A percentile compares a stretch with the other conserved stretches of the same genome.
Conservation (phyloP, 768 basidiomycete genomes). For the Trametes punicea region DNA sequence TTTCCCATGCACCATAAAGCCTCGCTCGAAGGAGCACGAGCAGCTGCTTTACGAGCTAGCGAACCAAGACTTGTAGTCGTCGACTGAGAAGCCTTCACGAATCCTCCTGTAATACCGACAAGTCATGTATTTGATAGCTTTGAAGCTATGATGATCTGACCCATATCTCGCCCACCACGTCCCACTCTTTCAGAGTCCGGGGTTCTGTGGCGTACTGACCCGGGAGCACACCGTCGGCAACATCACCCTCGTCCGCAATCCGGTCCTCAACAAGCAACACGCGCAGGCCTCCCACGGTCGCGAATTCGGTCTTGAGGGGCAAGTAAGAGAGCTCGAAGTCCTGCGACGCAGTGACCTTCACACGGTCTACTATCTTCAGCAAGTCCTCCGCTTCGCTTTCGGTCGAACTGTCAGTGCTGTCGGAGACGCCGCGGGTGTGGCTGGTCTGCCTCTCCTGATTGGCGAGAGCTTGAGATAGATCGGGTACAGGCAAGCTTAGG, state of each 20-base stretch:
- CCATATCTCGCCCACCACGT: conserved; percentile 70
- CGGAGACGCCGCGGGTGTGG: conserved; percentile 17
- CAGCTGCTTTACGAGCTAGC: conserved; percentile 7
- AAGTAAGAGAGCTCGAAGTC: conserved; percentile 66
- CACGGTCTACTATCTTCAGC: conserved; percentile 9
- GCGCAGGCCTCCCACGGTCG: conserved; percentile 66
- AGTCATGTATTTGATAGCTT: too few species aligned
- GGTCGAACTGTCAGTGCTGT: conserved; percentile 26
- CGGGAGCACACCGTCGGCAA: conserved; percentile 21
- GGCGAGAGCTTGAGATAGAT: background rate
- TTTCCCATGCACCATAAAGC: conserved; percentile 26
- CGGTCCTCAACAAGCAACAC: conserved; percentile 61
- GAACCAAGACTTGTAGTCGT: background rate
- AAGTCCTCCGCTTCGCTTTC: conserved; percentile 20
- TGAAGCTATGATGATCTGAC: conserved; percentile 46
- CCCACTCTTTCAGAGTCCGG: conserved; percentile 66
- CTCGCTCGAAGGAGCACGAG: conserved; percentile 22
- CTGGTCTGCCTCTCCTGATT: background rate
- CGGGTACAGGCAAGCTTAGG: conserved; percentile 20
- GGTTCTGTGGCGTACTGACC: conserved; percentile 33
- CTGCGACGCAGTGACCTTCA: conserved; percentile 41
- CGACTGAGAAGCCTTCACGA: too few species aligned
- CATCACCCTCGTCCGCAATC: conserved; percentile 34
- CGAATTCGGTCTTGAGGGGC: conserved; percentile 56
- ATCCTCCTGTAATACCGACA: too few species aligned